Evolutionary conservation across 371 early-diverging fungal species (phyloP).

Genomic region (Gilbertella persicaria): DNA sequence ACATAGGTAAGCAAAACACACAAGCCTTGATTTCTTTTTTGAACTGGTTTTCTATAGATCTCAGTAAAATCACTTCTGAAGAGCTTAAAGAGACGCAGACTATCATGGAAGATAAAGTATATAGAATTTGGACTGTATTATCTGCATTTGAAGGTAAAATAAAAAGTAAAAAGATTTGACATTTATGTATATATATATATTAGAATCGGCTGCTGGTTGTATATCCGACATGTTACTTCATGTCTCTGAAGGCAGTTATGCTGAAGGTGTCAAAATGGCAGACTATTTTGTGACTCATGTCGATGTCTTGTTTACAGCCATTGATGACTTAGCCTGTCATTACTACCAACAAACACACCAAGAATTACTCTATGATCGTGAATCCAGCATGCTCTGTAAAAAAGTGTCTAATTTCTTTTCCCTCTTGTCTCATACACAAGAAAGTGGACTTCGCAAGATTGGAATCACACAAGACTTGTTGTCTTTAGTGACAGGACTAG

Average conservation of each 20-base stretch:
- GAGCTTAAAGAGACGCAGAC: slow-evolving; percentile 58
- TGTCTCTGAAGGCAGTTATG: slow-evolving; percentile 82
- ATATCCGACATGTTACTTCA: slow-evolving; percentile 95
- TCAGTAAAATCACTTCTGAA: slow-evolving; percentile 39
- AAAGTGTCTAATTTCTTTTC: slow-evolving; percentile 93
- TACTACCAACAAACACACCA: slow-evolving; percentile 25
- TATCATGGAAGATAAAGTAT: slow-evolving; percentile 84
- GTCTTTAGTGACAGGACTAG: slow-evolving; percentile 88
- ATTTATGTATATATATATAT: not conserved
- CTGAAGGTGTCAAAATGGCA: slow-evolving; percentile 87
- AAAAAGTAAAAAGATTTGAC: not conserved
- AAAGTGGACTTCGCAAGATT: slow-evolving; percentile 60
- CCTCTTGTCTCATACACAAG: slow-evolving; percentile 80
- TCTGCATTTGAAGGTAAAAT: slow-evolving; percentile 82
- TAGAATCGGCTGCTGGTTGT: slow-evolving; percentile 93
- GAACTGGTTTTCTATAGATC: slow-evolving; percentile 25
- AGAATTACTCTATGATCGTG: slow-evolving; percentile 76
- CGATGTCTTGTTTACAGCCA: slow-evolving; percentile 87
- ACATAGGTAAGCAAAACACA: slow-evolving; percentile 21
- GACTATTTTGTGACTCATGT: slow-evolving; percentile 92
- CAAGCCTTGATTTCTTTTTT: no score
- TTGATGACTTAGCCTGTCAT: slow-evolving; percentile 68
- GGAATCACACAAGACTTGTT: slow-evolving; percentile 91
- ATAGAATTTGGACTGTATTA: slow-evolving; percentile 89
- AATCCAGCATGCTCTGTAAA: slow-evolving; percentile 90